Evolutionary conservation across 1,284 basidiomycete genomes (phyloP), one percentile per base, ranked within the genome.

Genomic region (Cutaneotrichosporon daszewskae): DNA sequence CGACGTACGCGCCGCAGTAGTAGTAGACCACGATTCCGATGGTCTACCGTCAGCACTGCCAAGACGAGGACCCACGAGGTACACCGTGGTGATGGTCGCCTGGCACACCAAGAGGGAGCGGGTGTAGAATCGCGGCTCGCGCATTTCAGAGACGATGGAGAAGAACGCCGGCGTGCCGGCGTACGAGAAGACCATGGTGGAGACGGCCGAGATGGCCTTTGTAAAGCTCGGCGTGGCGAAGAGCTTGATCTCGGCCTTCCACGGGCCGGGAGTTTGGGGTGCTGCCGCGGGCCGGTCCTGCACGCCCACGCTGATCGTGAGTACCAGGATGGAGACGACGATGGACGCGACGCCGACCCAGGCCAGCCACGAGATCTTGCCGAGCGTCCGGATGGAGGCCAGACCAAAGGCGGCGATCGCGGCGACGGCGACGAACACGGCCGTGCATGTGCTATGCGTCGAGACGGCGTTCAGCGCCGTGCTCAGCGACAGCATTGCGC

Each of bases 131-230:
- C 47, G 42, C 3, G 61, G 60, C 34, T 63, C 48, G 14, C 53
- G 38, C 66, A 71, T 69, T 43, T 70, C 68, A 10, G 64, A 49
- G 10, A 62, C 54, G 40, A 69, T 49, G 9, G 54, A 50, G 40
- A 68, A 57, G 55, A 59, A 59, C 11, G n/a, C n/a, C n/a, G 59
- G 58, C 3, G 60, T 55, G 1, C 55, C 59, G 11, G 58, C 56
- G 39, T 57, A 66, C 10, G 58, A 54, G 37, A 60, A 60, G 37
- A 62, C 48, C n/a, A 62, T 43, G 17, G 58, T 55, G n/a, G 62
- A 51, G 22, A 65, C 45, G 2, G 65, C 59, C 9, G 53, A 51
- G 31, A 57, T 54, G 28, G 52, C 61, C 33, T 59, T 49, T 5
- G 40, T 45, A 34, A 64, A 59, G 3, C 55, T 49, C 3, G 60